Conservation (phyloP, 2,329 filamentous ascomycete genomes). For the Fusarium redolens region DNA sequence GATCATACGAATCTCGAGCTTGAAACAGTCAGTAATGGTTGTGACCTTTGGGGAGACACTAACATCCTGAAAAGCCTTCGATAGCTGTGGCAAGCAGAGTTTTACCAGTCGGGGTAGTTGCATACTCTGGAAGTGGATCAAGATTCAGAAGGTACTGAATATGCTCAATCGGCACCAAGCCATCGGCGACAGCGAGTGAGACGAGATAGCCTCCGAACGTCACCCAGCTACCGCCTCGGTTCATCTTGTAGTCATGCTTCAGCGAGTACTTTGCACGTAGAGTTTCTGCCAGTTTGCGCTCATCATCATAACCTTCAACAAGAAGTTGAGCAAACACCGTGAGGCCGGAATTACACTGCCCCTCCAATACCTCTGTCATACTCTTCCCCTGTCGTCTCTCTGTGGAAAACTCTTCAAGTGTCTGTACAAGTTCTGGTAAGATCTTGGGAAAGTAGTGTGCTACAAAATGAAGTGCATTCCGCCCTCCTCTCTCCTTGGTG, state of each 20-base stretch:
- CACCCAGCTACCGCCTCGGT: not conserved
- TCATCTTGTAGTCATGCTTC: not conserved
- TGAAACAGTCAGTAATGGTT: not conserved
- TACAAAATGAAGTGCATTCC: not conserved
- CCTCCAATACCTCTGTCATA: not conserved
- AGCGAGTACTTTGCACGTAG: accelerated
- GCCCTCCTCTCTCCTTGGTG: not conserved
- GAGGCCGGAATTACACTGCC: not conserved
- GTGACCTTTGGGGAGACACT: not conserved
- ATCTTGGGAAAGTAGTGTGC: not conserved
- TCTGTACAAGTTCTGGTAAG: not conserved
- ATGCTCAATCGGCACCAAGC: not conserved
- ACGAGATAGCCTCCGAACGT: not conserved
- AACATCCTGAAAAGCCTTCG: not conserved
- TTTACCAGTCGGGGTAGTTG: accelerated
- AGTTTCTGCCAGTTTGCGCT: not conserved
- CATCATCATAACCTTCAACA: not conserved
- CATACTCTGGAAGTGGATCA: not conserved
- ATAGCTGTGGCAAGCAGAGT: not conserved
- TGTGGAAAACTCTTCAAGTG: accelerated
- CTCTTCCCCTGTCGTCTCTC: not conserved
- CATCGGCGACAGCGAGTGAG: not conserved
- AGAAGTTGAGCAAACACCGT: not conserved
- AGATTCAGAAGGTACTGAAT: not conserved
- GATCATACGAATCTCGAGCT: not conserved